Evolutionary conservation across 345 rosid genomes (phyloP).

Genomic region (Euphorbia lathyris): DNA sequence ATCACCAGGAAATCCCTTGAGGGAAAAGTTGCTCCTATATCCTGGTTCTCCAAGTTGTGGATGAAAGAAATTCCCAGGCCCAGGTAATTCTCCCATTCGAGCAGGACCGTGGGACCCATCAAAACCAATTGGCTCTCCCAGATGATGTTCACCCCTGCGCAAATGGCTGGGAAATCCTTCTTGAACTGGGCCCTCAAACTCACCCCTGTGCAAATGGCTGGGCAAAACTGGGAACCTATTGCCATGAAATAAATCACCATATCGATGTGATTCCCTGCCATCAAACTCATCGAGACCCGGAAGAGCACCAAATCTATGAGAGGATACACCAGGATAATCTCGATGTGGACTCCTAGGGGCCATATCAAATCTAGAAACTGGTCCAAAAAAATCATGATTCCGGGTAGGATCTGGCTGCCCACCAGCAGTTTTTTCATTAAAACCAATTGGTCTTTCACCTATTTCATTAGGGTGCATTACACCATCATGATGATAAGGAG

Average conservation of each 20-base stretch:
- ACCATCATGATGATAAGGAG: conserved; percentile 34
- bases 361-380: conserved; percentile 40
- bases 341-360: conserved; percentile 54
- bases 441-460: conserved; percentile 42
- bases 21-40: conserved; percentile 51
- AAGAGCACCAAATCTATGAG: conserved; percentile 38
- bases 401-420: conserved; percentile 35
- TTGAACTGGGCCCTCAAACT: conserved; percentile 51
- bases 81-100: conserved; percentile 41
- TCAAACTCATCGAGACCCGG: conserved; percentile 39
- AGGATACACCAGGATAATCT: conserved; percentile 38
- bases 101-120: conserved; percentile 38
- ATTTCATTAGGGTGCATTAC: conserved; percentile 20
- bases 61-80: conserved; percentile 37
- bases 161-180: conserved; percentile 42
- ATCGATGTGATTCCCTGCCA: conserved; percentile 39
- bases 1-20: conserved; percentile 39
- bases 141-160: conserved; percentile 46
- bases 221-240: conserved; percentile 42
- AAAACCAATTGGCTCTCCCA: conserved; percentile 35
- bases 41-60: conserved; percentile 58
- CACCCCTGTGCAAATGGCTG: conserved; percentile 41
- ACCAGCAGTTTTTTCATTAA: conserved; percentile 34
- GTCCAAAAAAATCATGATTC: conserved; percentile 35
- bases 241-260: conserved; percentile 38